A percentile compares a stretch with the other conserved stretches of the same genome.
Evolutionary conservation across 805 yeast species (phyloP).

Genomic region (Saturnispora kantuleensis): DNA sequence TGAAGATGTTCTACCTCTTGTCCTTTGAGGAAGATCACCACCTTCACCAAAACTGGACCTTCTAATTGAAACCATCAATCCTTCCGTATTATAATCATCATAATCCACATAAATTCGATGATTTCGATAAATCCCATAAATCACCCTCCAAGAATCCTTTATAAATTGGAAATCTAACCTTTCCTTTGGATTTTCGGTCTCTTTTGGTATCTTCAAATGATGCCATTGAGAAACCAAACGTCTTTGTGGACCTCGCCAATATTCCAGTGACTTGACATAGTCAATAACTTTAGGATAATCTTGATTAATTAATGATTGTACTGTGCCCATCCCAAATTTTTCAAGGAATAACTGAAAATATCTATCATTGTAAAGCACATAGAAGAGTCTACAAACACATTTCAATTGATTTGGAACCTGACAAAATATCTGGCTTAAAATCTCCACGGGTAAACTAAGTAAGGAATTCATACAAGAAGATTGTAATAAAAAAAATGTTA

Average conservation of each 20-base stretch:
- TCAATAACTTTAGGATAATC: slow-evolving; percentile 21
- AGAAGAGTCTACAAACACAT: slow-evolving; percentile 28
- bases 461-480: slow-evolving; percentile 8
- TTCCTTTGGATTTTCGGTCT: slow-evolving; percentile 12
- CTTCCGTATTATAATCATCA: slow-evolving; percentile 32
- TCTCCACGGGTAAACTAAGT: slow-evolving; percentile 24
- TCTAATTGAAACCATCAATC: slow-evolving; percentile 31
- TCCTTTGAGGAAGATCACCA: neutral
- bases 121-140: slow-evolving; percentile 41
- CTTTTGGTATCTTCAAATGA: slow-evolving; percentile 9
- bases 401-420: slow-evolving; percentile 24
- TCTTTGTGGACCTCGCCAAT: slow-evolving; percentile 25
- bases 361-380: slow-evolving; percentile 39
- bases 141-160: slow-evolving; percentile 46
- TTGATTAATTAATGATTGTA: slow-evolving; percentile 17
- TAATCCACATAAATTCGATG: slow-evolving; percentile 43
- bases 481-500: neutral
- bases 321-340: slow-evolving; percentile 21
- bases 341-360: slow-evolving; percentile 30
- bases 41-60: neutral
- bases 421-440: slow-evolving; percentile 18
- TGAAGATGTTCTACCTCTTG: slow-evolving; percentile 1
- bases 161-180: slow-evolving; percentile 26
- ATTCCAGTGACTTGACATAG: slow-evolving; percentile 27
- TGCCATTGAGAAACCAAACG: slow-evolving; percentile 18